A percentile compares a stretch with the other conserved stretches of the same genome.
Evolutionary conservation across 2,329 filamentous ascomycete species (phyloP).

Genomic region (Aaosphaeria arxii): DNA sequence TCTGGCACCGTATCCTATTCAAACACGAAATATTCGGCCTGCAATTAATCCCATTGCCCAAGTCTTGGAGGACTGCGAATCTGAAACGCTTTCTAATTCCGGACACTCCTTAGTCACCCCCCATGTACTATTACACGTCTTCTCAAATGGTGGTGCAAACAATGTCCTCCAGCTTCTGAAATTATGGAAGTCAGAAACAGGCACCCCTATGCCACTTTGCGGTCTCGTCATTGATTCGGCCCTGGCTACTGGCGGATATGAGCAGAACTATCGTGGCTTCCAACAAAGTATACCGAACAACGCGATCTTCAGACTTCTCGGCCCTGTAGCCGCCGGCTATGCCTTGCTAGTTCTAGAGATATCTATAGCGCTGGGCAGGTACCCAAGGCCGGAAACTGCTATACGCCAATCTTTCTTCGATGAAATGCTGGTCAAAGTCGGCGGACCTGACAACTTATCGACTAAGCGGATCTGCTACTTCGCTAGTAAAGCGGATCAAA

Average conservation of each 20-base stretch:
- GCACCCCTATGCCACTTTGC: constrained; percentile 5
- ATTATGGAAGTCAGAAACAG: neutral
- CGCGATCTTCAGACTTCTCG: neutral
- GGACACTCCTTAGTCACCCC: too few relatives aligned
- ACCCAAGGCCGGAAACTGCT: constrained; percentile 5
- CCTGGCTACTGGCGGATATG: constrained; percentile 4
- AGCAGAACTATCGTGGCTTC: constrained; percentile 15
- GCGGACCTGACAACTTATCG: neutral
- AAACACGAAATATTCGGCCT: constrained; percentile 8
- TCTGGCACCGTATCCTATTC: constrained; percentile 1
- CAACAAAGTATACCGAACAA: constrained; percentile 4
- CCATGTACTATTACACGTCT: constrained; percentile 9
- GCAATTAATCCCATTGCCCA: constrained; percentile 6
- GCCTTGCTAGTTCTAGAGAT: neutral
- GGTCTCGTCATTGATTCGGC: constrained; percentile 8
- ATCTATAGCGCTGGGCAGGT: neutral
- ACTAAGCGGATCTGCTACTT: neutral
- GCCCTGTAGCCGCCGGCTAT: constrained; percentile 1
- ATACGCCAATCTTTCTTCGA: constrained; percentile 4
- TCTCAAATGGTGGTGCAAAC: constrained; percentile 14
- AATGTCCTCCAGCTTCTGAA: constrained; percentile 4
- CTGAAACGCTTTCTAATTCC: neutral
- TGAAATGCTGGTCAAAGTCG: constrained; percentile 1
- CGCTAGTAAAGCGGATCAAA: neutral
- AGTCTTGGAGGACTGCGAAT: constrained; percentile 5